Evolutionary conservation across 192 early-diverging fungal genomes (phyloP).

Genomic region (Allomyces arbusculus): DNA sequence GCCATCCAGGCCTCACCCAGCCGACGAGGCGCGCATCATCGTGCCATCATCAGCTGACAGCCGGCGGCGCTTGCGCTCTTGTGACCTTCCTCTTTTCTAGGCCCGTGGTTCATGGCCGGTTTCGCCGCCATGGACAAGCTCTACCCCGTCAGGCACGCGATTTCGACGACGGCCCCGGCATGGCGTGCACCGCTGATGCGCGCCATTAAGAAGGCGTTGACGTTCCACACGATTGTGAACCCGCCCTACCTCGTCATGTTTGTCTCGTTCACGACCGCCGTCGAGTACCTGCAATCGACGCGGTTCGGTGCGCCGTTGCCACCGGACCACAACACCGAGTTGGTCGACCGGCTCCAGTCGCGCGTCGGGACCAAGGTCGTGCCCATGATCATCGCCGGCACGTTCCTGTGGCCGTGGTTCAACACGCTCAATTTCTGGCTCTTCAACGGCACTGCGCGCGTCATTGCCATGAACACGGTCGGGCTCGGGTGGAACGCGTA

Average conservation of each 20-base stretch:
- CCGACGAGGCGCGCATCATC: not conserved
- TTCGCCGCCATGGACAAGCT: too few species aligned
- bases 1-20: not conserved
- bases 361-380: not conserved
- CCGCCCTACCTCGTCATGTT: not conserved
- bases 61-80: too few species aligned
- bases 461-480: not conserved
- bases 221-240: not conserved
- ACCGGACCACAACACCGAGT: not conserved
- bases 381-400: not conserved
- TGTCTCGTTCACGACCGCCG: not conserved
- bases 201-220: not conserved
- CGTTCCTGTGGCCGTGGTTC: not conserved
- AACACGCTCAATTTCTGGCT: not conserved
- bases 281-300: not conserved
- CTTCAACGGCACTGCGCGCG: not conserved
- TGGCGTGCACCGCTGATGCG: not conserved
- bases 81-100: too few species aligned
- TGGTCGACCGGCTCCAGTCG: not conserved
- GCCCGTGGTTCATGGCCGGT: too few species aligned
- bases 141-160: not conserved
- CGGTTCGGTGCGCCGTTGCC: not conserved
- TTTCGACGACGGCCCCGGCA: not conserved
- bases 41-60: not conserved
- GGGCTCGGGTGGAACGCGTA: not conserved